Percentiles rank a stretch among this genome's conserved stretches.
Conservation (phyloP, 1,284 basidiomycete species). For the Irpex sp. region DNA sequence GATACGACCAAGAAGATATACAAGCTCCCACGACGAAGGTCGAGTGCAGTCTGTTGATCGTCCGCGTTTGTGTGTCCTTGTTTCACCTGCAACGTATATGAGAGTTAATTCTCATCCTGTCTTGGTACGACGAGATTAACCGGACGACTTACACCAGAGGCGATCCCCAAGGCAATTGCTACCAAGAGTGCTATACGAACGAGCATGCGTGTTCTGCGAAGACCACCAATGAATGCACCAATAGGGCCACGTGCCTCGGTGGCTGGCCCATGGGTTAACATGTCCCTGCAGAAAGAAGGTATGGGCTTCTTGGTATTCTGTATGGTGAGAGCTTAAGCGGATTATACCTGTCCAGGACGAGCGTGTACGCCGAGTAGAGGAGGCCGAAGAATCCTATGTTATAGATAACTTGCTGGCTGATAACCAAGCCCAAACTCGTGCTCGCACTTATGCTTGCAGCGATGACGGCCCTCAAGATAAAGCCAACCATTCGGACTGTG, state of each 20-base stretch:
- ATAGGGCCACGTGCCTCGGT: background rate
- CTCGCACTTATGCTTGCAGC: slow-evolving; percentile 5
- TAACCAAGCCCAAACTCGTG: background rate
- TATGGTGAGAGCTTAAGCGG: background rate
- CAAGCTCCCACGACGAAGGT: slow-evolving; percentile 1
- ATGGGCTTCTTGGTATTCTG: background rate
- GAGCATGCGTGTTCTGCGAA: background rate
- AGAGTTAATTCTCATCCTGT: background rate
- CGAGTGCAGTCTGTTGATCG: background rate
- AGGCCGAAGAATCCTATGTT: slow-evolving; percentile 13
- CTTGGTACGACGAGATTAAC: background rate
- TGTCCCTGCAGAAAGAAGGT: background rate
- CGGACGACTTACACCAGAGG: slow-evolving; percentile 1
- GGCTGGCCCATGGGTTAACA: background rate
- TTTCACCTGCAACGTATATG: background rate
- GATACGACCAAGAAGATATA: slow-evolving; percentile 7
- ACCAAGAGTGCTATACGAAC: background rate
- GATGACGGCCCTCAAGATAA: slow-evolving; percentile 8
- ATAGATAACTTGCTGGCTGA: slow-evolving; percentile 8
- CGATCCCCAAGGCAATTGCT: slow-evolving; percentile 2
- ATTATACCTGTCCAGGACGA: slow-evolving; percentile 10
- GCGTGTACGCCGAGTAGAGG: slow-evolving; percentile 11
- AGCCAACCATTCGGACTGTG: slow-evolving; percentile 8
- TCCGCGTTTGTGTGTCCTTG: background rate
- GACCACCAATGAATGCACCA: background rate